phyloP scores from a whole-genome alignment of 2,329 filamentous ascomycete species.

The Cercospora zeina region DNA sequence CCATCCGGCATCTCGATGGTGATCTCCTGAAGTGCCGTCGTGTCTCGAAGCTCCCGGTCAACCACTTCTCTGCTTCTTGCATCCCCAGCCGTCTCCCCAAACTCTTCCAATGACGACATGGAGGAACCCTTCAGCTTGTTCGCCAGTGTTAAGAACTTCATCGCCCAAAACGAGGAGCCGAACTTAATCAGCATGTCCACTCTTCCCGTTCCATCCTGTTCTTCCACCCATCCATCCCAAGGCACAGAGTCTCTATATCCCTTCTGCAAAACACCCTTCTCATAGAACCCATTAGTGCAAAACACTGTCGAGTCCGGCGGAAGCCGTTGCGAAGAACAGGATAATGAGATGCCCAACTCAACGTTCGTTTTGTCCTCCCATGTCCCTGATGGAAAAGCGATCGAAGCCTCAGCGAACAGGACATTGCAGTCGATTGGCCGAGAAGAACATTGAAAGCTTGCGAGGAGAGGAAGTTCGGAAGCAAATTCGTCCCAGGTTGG shows the following conservation, averaged over 20 bases:
- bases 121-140: constrained; percentile 15
- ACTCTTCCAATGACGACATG: neutral
- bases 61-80: constrained; percentile 34
- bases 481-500: constrained; percentile 36
- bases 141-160: constrained; percentile 39
- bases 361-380: constrained; percentile 40
- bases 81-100: no score
- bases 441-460: constrained; percentile 29
- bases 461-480: constrained; percentile 37
- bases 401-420: constrained; percentile 45
- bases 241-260: constrained; percentile 29
- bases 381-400: constrained; percentile 45
- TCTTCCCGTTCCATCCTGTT: constrained; percentile 25
- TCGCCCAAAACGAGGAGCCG: constrained; percentile 49
- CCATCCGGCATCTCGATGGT: constrained; percentile 39
- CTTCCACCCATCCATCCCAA: constrained; percentile 16
- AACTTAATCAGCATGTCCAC: constrained; percentile 42
- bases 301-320: constrained; percentile 26
- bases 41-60: constrained; percentile 37
- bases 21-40: constrained; percentile 49
- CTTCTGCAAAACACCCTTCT: constrained; percentile 27
- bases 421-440: constrained; percentile 40
- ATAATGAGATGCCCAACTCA: constrained; percentile 38
- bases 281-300: constrained; percentile 35
- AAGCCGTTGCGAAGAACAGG: constrained; percentile 34